phyloP scores from a whole-genome alignment of 169 alveolate species.

The Theileria annulata region DNA sequence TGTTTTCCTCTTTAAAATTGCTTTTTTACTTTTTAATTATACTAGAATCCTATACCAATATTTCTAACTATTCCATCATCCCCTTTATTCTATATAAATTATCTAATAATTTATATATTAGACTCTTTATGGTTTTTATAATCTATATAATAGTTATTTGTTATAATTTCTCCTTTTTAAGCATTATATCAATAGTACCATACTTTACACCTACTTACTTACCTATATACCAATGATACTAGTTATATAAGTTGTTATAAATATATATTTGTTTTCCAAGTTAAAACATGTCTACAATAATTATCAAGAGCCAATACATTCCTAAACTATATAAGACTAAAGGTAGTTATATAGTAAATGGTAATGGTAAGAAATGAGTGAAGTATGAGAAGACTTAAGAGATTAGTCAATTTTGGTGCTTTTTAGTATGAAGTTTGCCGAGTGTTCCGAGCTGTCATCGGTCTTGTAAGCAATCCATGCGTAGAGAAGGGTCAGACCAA shows the following conservation, averaged over 20 bases:
- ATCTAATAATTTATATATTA: no score
- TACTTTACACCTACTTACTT: not conserved
- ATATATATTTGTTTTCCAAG: not conserved
- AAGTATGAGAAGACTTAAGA: not conserved
- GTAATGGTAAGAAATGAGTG: not conserved
- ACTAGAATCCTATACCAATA: not conserved
- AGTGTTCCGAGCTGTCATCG: slow-evolving; percentile 36
- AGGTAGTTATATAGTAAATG: not conserved
- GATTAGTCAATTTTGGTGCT: slow-evolving; percentile 45
- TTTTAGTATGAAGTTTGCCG: slow-evolving; percentile 37
- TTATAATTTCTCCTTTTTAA: not conserved
- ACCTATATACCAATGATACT: not conserved
- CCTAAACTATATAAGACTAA: no score
- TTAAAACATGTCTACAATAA: not conserved
- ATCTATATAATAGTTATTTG: no score
- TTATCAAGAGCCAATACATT: not conserved
- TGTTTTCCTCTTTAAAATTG: not conserved
- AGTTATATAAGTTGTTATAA: not conserved
- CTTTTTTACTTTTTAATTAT: no score
- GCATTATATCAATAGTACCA: not conserved
- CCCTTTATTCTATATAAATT: not conserved
- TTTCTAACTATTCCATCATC: not conserved
- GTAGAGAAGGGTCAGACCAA: slow-evolving; percentile 44
- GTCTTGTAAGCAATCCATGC: slow-evolving; percentile 55
- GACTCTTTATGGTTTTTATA: not conserved